Conservation (phyloP, 116 monocot species). For the Iris pallida region DNA sequence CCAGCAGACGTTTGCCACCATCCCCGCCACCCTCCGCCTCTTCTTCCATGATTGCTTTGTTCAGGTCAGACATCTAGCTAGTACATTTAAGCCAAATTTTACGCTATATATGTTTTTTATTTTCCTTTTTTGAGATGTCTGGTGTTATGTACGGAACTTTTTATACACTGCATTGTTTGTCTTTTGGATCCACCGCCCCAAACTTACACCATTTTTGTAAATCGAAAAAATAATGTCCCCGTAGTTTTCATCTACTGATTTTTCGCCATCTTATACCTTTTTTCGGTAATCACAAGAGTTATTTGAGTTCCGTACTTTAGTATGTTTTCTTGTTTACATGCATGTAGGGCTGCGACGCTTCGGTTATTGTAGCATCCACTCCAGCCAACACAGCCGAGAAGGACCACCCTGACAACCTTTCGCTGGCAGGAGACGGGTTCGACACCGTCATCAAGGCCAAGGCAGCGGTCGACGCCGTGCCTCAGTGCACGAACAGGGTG, state of each 20-base stretch:
- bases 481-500: slow-evolving; percentile 45
- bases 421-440: slow-evolving; percentile 38
- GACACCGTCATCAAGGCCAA: slow-evolving; percentile 27
- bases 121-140: no score
- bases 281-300: no score
- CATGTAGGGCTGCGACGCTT: slow-evolving; percentile 56
- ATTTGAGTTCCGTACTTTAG: not conserved
- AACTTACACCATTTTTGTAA: no score
- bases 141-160: no score
- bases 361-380: slow-evolving; percentile 25
- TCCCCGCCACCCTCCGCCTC: slow-evolving; percentile 42
- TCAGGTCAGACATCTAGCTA: no score
- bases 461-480: slow-evolving; percentile 40
- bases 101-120: no score
- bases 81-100: no score
- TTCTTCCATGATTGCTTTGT: slow-evolving; percentile 48
- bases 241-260: no score
- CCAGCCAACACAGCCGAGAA: slow-evolving; percentile 33
- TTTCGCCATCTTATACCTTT: no score
- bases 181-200: no score
- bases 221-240: no score
- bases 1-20: slow-evolving; percentile 32
- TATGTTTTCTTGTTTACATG: not conserved
- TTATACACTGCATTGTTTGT: no score
- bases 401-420: slow-evolving; percentile 28